Evolutionary conservation across 257 asterid genomes (phyloP), one percentile per base, ranked within the genome.

Genomic region (Gentiana macrophylla): DNA sequence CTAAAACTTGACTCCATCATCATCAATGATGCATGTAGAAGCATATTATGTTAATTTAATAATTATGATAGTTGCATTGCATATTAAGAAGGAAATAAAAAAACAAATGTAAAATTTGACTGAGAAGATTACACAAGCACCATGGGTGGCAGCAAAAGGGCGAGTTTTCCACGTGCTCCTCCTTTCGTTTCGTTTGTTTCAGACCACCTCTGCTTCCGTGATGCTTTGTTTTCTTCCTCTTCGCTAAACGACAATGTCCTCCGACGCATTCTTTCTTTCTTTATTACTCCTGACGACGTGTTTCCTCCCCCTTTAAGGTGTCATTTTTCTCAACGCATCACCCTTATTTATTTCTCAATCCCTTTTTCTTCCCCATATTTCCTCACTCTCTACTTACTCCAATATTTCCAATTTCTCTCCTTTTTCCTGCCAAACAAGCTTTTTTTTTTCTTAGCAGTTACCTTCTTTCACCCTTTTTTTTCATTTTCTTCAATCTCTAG

Each of bases 131-230:
- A 10, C 46, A 41, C 46, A 41, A 5, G 12, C 5, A 41, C 2
- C 46, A 41, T 2, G 46, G 10, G 10, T 1, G 46, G 9, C 46
- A 5, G 46, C 46, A 41, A 41, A 7, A 5, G 10, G 9, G 46
- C 46, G 46, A 41, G 46, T 41, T 41, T 41, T 41, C 46, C 46
- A 41, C 46, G 46, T 41, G 46, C 46, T 41, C 46, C 10, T 4
- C 24, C 24, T 24, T 24, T 63, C 57, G 50, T 55, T 65, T 41
- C 71, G 24, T 52, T 56, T 60, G 67, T 58, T 37, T 51, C 61
- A 52, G 59, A 59, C 41, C 51, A 24, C 43, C 60, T 52, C 51
- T 45, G 49, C 53, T 62, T 45, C 33, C 41, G 37, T 56, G 43
- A 5, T 44, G 37, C 36, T 49, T 32, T 56, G 41, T 62, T 50